Conservation (phyloP, 192 early-diverging fungal genomes). For the Podila minutissima region DNA sequence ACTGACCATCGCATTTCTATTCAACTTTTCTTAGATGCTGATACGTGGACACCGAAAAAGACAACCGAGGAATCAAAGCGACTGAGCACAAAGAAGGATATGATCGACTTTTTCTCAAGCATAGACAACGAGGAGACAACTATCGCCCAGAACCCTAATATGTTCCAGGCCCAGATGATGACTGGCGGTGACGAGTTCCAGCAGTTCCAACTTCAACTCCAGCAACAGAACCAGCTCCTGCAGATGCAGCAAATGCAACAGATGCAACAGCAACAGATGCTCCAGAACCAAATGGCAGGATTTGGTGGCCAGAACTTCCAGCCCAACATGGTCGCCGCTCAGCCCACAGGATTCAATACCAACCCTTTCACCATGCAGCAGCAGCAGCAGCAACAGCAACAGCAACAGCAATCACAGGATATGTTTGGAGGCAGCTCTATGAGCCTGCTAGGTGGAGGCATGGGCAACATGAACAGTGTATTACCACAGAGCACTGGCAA, state of each 20-base stretch:
- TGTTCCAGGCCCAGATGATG: constrained; percentile 27
- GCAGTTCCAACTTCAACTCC: constrained; percentile 43
- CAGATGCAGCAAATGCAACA: constrained; percentile 49
- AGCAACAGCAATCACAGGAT: constrained; percentile 3
- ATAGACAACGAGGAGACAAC: constrained; percentile 55
- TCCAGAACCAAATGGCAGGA: constrained; percentile 39
- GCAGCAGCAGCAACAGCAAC: constrained; percentile 4
- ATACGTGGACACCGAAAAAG: constrained; percentile 39
- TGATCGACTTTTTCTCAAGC: constrained; percentile 56
- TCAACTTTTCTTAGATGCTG: constrained; percentile 18
- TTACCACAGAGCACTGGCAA: constrained; percentile 47
- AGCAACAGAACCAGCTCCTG: constrained; percentile 32
- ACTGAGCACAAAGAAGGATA: constrained; percentile 42
- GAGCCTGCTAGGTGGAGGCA: constrained; percentile 7
- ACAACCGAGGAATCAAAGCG: constrained; percentile 29
- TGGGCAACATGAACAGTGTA: constrained; percentile 13
- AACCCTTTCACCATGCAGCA: constrained; percentile 49
- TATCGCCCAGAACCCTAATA: constrained; percentile 38
- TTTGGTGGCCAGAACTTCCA: constrained; percentile 25
- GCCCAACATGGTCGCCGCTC: constrained; percentile 15
- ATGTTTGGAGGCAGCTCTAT: constrained; percentile 12
- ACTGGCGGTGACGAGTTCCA: constrained; percentile 42
- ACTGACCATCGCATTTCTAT: neutral
- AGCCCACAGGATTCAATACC: constrained; percentile 31
- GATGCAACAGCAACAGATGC: constrained; percentile 38